Evolutionary conservation across 2,329 filamentous ascomycete genomes (phyloP), one percentile per base, ranked within the genome.

Genomic region (Cytospora piceae): DNA sequence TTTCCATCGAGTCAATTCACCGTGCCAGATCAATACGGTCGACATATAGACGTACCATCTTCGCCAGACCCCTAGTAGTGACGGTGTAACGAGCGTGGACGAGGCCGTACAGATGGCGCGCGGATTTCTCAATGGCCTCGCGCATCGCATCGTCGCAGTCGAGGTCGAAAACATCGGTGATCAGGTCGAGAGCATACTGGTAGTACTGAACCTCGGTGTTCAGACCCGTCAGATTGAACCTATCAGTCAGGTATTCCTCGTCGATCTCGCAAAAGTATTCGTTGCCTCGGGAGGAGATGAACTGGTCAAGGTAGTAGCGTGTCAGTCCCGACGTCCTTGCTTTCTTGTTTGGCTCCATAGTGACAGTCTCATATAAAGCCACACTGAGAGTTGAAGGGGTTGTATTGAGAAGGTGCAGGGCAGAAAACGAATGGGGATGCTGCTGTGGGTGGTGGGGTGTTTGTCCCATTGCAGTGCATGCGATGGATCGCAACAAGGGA

Each of bases 261-360:
- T 99, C 95, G 74, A 99, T 98, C 77, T 99, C 95, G 86, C 95
- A 99, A 75, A 98, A 99, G 80, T 99, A 99, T 77, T 99, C 95
- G 80, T 99, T 98, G 70, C 95, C 95, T 64, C 95, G 88, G 7
- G 94, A 97, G 5, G 94, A 97, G 73, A 98, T 97, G 78, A 99
- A 99, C 95, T 99, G 63, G 55, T 54, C 29, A 29, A 37, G 14
- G 39, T 60, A 59, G n/a, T 34, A 52, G n/a, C 53, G 27, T 29
- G 66, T 68, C 34, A 68, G 63, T 37, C 49, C 49, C 27, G 56
- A 58, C 46, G 20, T 46, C 46, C 52, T 59, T 37, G 56, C 42
- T 46, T 29, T 68, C 52, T 66, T 65, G 32, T 46, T 29, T 34
- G 54, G 46, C 34, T 37, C 11, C 62, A 61, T 46, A n/a, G 11